Base-by-base conservation (phyloP, 1,284 basidiomycete genomes). In the Xerocomus amazonicus region DNA sequence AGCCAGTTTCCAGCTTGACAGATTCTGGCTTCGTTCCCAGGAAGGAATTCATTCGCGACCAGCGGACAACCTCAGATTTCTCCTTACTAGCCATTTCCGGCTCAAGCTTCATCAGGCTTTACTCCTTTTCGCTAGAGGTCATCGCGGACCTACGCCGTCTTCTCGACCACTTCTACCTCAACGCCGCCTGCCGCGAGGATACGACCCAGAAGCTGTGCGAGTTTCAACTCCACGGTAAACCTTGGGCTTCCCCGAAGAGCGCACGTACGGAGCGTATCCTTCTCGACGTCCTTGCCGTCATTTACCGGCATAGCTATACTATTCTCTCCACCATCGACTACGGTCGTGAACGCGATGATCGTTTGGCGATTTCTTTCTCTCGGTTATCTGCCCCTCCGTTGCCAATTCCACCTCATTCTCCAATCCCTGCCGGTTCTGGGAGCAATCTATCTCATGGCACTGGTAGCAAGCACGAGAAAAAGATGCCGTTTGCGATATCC, bases 281-380 rank as follows among this genome's bases (percentile, higher is more conserved):
- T 41, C 67, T 89, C 51, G 78, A 84, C 56, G 77, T 90, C 48
- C 65, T 90, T 47, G 67, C 77, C 37, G 70, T 82, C 56, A 70
- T 90, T 39, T 80, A 84, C 59, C 76, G 78, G 49, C 77, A 77
- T 62, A 82, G 82, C 38, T 86, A 80, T 59, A 69, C 70, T 27
- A 83, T 82, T 58, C 69, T 88, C 14, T 86, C 85, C 17, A 78
- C 77, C 33, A 73, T 90, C 55, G 86, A 89, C 66, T 90, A 89
- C 63, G 87, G 86, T 17, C 75, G 84, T 48, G 87, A 90, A 66
- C 73, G 71, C 45, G 86, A 88, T 58, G 87, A 90, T 66, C 78
- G 81, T 40, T 61, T 89, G 16, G 78, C 79, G 42, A 76, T 89
- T 60, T 75, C 81, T 17, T 88, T 90, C 66, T 83, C 84, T 14